Conservation (phyloP, 176 grass and related monocot genomes). For the Musa beccarii region DNA sequence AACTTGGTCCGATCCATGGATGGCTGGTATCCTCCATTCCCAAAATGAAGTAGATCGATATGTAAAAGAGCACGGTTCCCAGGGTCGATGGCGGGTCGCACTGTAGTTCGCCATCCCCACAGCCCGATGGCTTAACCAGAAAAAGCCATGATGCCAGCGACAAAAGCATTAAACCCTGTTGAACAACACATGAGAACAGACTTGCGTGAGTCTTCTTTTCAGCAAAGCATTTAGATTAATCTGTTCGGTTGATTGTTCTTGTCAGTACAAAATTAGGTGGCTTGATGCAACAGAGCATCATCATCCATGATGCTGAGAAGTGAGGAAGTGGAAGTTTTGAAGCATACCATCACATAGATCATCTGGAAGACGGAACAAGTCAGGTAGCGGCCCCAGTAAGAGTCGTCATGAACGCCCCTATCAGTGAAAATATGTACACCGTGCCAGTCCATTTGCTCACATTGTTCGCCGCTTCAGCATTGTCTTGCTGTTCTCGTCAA, state of each 20-base stretch:
- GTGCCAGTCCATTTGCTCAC: constrained; percentile 92
- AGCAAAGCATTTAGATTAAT: too few species aligned
- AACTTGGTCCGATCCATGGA: constrained; percentile 77
- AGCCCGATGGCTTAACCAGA: constrained; percentile 61
- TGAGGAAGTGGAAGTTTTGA: too few species aligned
- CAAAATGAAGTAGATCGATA: constrained; percentile 87
- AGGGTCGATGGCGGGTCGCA: constrained; percentile 43
- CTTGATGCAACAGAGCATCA: too few species aligned
- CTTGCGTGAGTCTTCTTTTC: too few species aligned
- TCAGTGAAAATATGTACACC: constrained; percentile 77
- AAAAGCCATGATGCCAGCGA: constrained; percentile 62
- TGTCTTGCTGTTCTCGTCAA: constrained; percentile 50
- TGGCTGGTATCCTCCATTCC: constrained; percentile 80
- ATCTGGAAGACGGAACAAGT: constrained; percentile 72
- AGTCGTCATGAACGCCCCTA: constrained; percentile 83
- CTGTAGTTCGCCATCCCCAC: constrained; percentile 31
- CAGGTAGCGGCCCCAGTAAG: constrained; percentile 81
- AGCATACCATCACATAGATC: constrained; percentile 56
- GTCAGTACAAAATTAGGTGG: too few species aligned
- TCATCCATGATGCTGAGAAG: too few species aligned
- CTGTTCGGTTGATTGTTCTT: too few species aligned
- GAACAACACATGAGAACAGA: background rate
- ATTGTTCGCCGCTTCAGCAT: constrained; percentile 62
- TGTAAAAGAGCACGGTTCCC: constrained; percentile 51
- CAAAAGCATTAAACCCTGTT: constrained; percentile 51